Percentiles rank a stretch among this genome's conserved stretches.
Conservation (phyloP, 768 basidiomycete genomes). For the Crassisporium funariophilum region DNA sequence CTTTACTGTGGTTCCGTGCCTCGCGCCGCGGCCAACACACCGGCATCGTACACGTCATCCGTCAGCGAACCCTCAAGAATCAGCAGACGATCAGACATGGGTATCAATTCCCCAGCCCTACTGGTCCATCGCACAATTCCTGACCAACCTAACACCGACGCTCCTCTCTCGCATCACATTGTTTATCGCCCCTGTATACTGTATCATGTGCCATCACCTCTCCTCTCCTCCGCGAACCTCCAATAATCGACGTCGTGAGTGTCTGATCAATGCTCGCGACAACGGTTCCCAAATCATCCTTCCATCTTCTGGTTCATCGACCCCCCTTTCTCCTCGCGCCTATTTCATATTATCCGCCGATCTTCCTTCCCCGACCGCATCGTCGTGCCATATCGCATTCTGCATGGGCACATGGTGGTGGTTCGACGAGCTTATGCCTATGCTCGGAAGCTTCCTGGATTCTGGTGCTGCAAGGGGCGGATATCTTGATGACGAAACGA, state of each 20-base stretch:
- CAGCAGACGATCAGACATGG: slow-evolving; percentile 29
- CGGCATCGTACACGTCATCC: slow-evolving; percentile 55
- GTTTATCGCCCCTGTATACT: slow-evolving; percentile 45
- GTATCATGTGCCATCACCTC: slow-evolving; percentile 22
- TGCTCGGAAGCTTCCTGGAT: slow-evolving; percentile 15
- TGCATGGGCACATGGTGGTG: slow-evolving; percentile 23
- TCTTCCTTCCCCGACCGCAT: slow-evolving; percentile 21
- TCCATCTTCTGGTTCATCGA: slow-evolving; percentile 13
- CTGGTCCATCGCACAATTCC: slow-evolving; percentile 18
- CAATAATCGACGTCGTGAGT: slow-evolving; percentile 24
- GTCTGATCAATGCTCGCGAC: slow-evolving; percentile 29
- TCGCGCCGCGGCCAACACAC: slow-evolving; percentile 75
- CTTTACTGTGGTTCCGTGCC: slow-evolving; percentile 81
- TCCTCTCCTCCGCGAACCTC: slow-evolving; percentile 18
- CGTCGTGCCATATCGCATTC: slow-evolving; percentile 14
- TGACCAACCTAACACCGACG: slow-evolving; percentile 17
- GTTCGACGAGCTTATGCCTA: slow-evolving; percentile 10
- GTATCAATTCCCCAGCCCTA: slow-evolving; percentile 26
- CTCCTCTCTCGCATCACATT: slow-evolving; percentile 34
- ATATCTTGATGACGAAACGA: slow-evolving; percentile 26
- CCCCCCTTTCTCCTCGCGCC: slow-evolving; percentile 16
- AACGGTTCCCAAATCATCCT: slow-evolving; percentile 10
- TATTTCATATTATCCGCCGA: slow-evolving; percentile 19
- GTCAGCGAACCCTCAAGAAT: slow-evolving; percentile 30
- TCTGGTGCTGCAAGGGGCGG: slow-evolving; percentile 27